These are phyloP conservation scores for Aspergillus novoparasiticus DNA, from an alignment of 2,329 filamentous ascomycete genomes.

Conservation along the genomic window DNA sequence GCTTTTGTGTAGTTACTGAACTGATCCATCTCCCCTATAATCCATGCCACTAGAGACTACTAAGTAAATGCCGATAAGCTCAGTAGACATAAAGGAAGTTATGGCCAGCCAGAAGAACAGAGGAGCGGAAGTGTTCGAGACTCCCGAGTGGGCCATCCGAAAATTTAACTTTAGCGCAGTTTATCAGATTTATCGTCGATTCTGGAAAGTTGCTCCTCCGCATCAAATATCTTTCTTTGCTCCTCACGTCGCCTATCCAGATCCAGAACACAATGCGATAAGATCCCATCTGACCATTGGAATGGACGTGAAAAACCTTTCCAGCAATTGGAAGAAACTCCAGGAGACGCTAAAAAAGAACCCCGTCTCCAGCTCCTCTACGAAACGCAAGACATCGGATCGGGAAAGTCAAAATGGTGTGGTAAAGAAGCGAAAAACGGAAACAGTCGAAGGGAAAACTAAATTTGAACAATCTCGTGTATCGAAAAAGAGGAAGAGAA, in stretches of 20 bases:
- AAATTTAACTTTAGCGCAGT: conserved; percentile 21
- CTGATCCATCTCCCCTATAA: not conserved
- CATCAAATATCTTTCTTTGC: conserved; percentile 21
- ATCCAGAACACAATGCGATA: conserved; percentile 26
- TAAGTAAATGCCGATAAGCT: not conserved
- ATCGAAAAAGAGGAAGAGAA: conserved; percentile 34
- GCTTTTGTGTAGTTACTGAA: not conserved
- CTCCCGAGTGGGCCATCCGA: conserved; percentile 19
- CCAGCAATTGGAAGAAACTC: conserved; percentile 55
- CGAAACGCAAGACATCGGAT: conserved; percentile 39
- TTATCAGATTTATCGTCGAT: not conserved
- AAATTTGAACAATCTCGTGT: conserved; percentile 24
- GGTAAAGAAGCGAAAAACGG: conserved; percentile 37
- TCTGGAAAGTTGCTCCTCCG: conserved; percentile 13
- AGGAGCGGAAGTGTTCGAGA: conserved; percentile 8
- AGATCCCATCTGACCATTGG: conserved; percentile 20
- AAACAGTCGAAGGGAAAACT: conserved; percentile 23
- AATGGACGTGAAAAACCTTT: conserved; percentile 49
- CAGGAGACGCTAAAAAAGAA: conserved; percentile 48
- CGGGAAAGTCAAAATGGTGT: conserved; percentile 32
- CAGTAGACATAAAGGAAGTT: not conserved
- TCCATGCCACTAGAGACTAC: not conserved
- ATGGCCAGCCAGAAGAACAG: not conserved
- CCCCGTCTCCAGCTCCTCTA: conserved; percentile 19
- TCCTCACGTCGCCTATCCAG: not conserved